Conservation (phyloP, 2,329 filamentous ascomycete species). For the Pseudopithomyces maydicus region DNA sequence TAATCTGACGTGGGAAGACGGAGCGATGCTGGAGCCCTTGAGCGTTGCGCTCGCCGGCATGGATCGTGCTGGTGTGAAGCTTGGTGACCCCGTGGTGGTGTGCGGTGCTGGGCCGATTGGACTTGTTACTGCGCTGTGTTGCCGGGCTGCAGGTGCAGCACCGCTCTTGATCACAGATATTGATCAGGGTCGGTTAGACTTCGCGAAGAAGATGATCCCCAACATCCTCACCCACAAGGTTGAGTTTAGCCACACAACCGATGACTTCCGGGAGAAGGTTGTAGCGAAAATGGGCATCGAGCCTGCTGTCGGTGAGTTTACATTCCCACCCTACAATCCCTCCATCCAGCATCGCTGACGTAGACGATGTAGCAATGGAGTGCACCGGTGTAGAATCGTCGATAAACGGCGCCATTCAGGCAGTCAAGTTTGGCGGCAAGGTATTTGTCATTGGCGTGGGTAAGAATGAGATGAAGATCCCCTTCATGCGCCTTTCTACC, state of each 20-base stretch:
- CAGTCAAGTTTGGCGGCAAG: constrained; percentile 92
- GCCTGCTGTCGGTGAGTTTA: constrained; percentile 62
- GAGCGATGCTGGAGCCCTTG: constrained; percentile 87
- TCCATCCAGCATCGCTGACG: background rate
- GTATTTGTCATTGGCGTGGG: constrained; percentile 97
- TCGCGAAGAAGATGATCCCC: constrained; percentile 83
- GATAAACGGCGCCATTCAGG: constrained; percentile 84
- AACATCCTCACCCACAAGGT: constrained; percentile 82
- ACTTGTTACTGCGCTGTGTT: constrained; percentile 84
- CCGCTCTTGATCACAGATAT: constrained; percentile 96
- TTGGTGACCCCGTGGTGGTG: constrained; percentile 87
- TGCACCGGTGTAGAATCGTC: constrained; percentile 95
- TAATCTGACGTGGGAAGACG: constrained; percentile 85
- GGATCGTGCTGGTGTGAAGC: constrained; percentile 76
- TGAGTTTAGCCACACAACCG: constrained; percentile 63
- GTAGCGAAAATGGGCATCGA: constrained; percentile 76
- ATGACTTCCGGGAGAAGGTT: constrained; percentile 73
- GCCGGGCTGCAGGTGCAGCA: constrained; percentile 82
- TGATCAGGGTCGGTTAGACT: constrained; percentile 80
- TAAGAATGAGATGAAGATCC: constrained; percentile 92
- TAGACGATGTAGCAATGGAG: constrained; percentile 66
- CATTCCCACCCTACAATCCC: background rate
- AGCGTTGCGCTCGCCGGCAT: constrained; percentile 87
- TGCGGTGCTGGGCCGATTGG: constrained; percentile 96
- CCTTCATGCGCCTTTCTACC: constrained; percentile 91